These are phyloP conservation scores for Tricholoma terreum DNA, from an alignment of 768 basidiomycete genomes.

Conservation along the genomic window DNA sequence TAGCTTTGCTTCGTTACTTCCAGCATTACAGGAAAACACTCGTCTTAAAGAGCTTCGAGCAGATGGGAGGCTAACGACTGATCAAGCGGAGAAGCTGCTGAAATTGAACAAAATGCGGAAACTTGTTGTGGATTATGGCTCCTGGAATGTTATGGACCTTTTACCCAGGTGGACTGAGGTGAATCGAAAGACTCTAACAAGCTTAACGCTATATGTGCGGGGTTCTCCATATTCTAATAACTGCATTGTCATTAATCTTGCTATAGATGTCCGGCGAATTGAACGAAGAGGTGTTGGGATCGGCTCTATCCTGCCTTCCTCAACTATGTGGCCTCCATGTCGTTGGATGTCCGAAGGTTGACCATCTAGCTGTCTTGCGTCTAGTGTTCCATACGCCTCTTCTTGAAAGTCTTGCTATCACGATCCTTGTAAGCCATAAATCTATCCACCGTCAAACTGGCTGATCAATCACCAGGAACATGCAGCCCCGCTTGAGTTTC, in stretches of 20 bases:
- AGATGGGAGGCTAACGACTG: constrained; percentile 49
- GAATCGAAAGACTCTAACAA: constrained; percentile 44
- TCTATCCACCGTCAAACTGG: background rate
- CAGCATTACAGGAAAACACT: constrained; percentile 39
- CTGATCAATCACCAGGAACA: constrained; percentile 26
- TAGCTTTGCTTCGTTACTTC: constrained; percentile 49
- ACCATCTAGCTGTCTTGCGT: constrained; percentile 48
- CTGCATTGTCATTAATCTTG: background rate
- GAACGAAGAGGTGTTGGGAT: constrained; percentile 48
- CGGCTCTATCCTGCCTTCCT: constrained; percentile 48
- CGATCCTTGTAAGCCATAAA: constrained; percentile 45
- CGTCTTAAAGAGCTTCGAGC: constrained; percentile 47
- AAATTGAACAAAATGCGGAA: constrained; percentile 35
- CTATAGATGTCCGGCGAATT: constrained; percentile 54
- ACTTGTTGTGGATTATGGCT: constrained; percentile 56
- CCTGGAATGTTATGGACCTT: constrained; percentile 57
- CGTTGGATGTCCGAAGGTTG: constrained; percentile 54
- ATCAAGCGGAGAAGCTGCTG: constrained; percentile 45
- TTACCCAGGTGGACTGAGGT: constrained; percentile 55
- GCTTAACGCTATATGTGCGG: constrained; percentile 61
- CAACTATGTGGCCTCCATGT: constrained; percentile 57
- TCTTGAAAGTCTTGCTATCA: constrained; percentile 60
- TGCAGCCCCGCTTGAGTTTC: constrained; percentile 22
- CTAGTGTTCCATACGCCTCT: constrained; percentile 46
- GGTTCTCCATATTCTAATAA: constrained; percentile 7